These are phyloP conservation scores for Aspergillus coremiiformis DNA, from an alignment of 495 filamentous ascomycete species.

Conservation along the genomic window DNA sequence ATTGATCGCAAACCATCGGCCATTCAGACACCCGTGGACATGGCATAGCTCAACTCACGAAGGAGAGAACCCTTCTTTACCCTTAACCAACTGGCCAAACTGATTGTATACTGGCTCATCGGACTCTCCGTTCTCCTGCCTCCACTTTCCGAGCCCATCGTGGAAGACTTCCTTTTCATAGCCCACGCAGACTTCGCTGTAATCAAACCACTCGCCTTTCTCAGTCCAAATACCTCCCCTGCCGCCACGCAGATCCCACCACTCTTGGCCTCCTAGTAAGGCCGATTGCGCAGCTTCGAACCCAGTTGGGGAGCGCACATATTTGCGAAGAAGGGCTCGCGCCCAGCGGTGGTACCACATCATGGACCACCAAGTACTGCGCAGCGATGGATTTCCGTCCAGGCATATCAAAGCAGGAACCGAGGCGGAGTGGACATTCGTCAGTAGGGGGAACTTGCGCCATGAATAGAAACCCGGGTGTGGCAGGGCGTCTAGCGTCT, in stretches of 20 bases:
- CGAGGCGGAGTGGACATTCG: constrained; percentile 44
- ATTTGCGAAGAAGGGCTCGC: constrained; percentile 44
- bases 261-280: constrained; percentile 41
- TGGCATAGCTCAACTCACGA: too few species aligned
- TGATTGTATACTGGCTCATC: constrained; percentile 47
- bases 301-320: constrained; percentile 39
- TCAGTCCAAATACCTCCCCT: constrained; percentile 56
- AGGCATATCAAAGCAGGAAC: constrained; percentile 47
- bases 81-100: constrained; percentile 34
- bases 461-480: constrained; percentile 33
- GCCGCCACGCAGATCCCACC: constrained; percentile 50
- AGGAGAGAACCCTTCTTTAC: too few species aligned
- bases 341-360: constrained; percentile 53
- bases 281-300: constrained; percentile 38
- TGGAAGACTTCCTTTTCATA: constrained; percentile 45
- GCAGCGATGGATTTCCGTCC: constrained; percentile 36
- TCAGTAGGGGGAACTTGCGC: constrained; percentile 44
- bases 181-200: constrained; percentile 47
- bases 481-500: constrained; percentile 38
- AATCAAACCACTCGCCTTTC: constrained; percentile 44
- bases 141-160: constrained; percentile 34
- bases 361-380: constrained; percentile 43
- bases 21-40: too few species aligned
- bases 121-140: constrained; percentile 59
- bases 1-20: background rate